Percentiles rank a stretch among this genome's conserved stretches.
These are phyloP conservation scores for Cercospora sp. DNA, from an alignment of 2,329 filamentous ascomycete species.

Conservation along the genomic window DNA sequence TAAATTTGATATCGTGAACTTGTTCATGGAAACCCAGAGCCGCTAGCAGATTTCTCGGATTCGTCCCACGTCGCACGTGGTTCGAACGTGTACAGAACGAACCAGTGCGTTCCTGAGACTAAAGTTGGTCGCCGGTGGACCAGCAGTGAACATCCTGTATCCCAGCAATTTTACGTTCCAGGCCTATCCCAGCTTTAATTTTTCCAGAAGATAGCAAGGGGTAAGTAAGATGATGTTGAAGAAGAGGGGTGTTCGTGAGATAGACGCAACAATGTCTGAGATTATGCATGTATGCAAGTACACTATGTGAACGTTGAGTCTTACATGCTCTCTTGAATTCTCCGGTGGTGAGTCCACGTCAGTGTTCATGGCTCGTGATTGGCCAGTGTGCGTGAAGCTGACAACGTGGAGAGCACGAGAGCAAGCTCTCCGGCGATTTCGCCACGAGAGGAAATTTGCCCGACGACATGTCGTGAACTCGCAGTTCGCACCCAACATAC, in stretches of 20 bases:
- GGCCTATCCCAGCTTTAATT: neutral
- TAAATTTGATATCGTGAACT: neutral
- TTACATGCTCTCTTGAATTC: neutral
- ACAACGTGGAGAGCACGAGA: neutral
- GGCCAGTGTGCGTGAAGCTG: neutral
- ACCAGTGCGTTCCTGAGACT: neutral
- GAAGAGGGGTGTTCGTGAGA: neutral
- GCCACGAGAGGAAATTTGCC: neutral
- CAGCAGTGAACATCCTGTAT: neutral
- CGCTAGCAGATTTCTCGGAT: neutral
- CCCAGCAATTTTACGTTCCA: neutral
- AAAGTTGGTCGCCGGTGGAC: neutral
- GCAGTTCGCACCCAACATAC: neutral
- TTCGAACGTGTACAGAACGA: neutral
- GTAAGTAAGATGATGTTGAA: neutral
- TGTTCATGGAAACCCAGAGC: neutral
- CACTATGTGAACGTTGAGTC: neutral
- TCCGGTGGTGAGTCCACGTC: neutral
- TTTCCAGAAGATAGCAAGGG: neutral
- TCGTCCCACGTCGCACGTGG: neutral
- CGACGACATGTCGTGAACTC: constrained; percentile 1
- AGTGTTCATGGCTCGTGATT: neutral
- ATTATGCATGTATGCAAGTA: neutral
- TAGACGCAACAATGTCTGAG: neutral
- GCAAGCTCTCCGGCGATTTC: constrained; percentile 4